Evolutionary conservation across 805 yeast species (phyloP).

Genomic region (Schizosaccharomyces osmophilus): DNA sequence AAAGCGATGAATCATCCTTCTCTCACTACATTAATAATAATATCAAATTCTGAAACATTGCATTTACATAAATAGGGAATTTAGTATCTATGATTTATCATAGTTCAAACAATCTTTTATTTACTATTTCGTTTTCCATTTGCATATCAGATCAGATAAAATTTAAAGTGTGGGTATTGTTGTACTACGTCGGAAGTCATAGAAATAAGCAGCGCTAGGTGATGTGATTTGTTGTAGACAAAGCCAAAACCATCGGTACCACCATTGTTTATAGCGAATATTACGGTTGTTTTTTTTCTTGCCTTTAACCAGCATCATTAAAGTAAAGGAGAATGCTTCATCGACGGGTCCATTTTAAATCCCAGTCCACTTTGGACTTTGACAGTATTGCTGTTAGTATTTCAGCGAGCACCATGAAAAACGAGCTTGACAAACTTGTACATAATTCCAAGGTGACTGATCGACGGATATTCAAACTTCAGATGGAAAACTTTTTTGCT

Average conservation of each 20-base stretch:
- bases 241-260: too few relatives aligned
- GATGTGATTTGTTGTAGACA: too few relatives aligned
- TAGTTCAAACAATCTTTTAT: too few relatives aligned
- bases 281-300: not conserved
- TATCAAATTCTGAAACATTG: too few relatives aligned
- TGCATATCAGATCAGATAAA: too few relatives aligned
- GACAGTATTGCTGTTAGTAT: not conserved
- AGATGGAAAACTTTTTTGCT: constrained; percentile 84
- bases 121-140: too few relatives aligned
- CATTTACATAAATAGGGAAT: too few relatives aligned
- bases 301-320: not conserved
- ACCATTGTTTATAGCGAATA: not conserved
- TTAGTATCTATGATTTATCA: too few relatives aligned
- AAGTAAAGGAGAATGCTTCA: not conserved
- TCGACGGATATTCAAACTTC: constrained; percentile 34
- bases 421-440: not conserved
- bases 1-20: not conserved
- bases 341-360: not conserved
- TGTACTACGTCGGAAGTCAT: too few relatives aligned
- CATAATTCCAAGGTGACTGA: not conserved
- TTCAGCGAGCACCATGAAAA: not conserved
- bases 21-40: too few relatives aligned
- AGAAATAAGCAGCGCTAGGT: too few relatives aligned
- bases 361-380: constrained; percentile 1
- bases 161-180: too few relatives aligned